Evolutionary conservation across 129 eudicot species (phyloP).

Genomic region (carrot (Daucus carota)): DNA sequence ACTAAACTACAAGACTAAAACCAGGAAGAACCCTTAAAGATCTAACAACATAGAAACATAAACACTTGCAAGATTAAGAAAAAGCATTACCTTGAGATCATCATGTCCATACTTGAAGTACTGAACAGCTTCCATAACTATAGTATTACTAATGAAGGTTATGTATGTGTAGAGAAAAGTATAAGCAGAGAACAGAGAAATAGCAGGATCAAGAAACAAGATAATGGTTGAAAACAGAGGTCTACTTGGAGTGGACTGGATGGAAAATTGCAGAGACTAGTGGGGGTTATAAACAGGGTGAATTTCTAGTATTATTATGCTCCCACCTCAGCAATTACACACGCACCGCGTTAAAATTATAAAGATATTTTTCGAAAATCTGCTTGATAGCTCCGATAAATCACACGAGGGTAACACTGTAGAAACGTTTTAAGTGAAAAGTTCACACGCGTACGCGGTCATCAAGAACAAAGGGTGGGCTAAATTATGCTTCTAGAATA

Average conservation of each 20-base stretch:
- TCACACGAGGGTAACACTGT: not conserved
- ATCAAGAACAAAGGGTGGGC: not conserved
- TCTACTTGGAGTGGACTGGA: not conserved
- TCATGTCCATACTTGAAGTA: conserved; percentile 6
- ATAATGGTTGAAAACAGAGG: not conserved
- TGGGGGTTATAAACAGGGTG: not conserved
- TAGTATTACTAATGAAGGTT: not conserved
- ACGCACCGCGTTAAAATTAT: not conserved
- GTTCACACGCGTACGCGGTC: not conserved
- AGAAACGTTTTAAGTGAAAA: not conserved
- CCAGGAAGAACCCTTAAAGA: not conserved
- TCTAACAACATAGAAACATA: not conserved
- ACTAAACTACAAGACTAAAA: not conserved
- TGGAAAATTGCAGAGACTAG: not conserved
- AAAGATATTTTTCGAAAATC: no score
- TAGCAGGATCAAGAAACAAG: not conserved
- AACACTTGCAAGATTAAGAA: not conserved
- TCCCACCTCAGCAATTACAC: not conserved
- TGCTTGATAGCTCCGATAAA: no score
- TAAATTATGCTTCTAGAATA: not conserved
- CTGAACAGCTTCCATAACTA: conserved; percentile 8
- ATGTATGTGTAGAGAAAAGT: not conserved
- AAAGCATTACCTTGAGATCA: not conserved
- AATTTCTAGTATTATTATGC: not conserved
- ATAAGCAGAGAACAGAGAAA: not conserved